phyloP scores from a whole-genome alignment of 345 rosid genomes.

The Brassica cretica region DNA sequence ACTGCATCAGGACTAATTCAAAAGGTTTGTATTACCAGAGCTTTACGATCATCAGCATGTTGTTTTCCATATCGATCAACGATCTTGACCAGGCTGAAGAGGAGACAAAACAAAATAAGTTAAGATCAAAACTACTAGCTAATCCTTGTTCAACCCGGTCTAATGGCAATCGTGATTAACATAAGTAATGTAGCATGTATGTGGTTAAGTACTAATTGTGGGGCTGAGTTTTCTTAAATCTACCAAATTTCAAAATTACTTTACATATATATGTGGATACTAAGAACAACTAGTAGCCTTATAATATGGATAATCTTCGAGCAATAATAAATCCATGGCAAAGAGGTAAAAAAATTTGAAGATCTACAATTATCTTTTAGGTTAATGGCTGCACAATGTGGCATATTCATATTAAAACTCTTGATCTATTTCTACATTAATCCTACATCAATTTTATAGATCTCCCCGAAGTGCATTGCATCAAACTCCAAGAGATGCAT shows the following conservation, averaged over 20 bases:
- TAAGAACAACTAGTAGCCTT: neutral
- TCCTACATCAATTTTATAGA: conserved; percentile 8
- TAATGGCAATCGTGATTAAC: neutral
- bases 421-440: conserved; percentile 1
- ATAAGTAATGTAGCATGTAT: neutral
- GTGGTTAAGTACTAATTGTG: conserved; percentile 1
- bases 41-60: conserved; percentile 33
- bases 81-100: conserved; percentile 39
- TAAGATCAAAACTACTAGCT: conserved; percentile 4
- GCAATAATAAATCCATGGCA: neutral
- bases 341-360: neutral
- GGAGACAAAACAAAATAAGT: neutral
- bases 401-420: neutral
- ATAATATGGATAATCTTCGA: conserved; percentile 5
- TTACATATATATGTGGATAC: neutral
- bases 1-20: neutral
- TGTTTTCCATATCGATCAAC: conserved; percentile 35
- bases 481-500: conserved; percentile 17
- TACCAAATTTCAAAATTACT: conserved; percentile 1
- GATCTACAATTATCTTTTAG: neutral
- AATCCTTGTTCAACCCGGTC: neutral
- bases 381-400: neutral
- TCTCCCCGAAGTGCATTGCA: conserved; percentile 5
- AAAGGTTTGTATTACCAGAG: conserved; percentile 28
- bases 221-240: neutral